Percentiles rank a stretch among this genome's conserved stretches.
phyloP scores from a whole-genome alignment of 2,329 filamentous ascomycete species.

The Aspergillus vadensis region DNA sequence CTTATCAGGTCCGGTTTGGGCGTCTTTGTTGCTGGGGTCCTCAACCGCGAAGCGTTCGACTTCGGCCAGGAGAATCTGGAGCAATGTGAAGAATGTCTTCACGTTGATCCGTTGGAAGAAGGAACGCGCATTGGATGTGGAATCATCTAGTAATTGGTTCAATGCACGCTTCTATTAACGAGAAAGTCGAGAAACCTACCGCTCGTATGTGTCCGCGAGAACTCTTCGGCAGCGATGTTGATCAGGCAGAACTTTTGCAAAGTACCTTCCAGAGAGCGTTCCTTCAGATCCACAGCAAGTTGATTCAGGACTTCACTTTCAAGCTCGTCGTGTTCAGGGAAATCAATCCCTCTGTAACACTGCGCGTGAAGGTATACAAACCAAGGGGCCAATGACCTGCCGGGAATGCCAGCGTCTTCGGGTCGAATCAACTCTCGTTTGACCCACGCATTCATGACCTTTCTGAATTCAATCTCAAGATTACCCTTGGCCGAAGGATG shows the following conservation, averaged over 20 bases:
- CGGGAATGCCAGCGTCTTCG: conserved; percentile 53
- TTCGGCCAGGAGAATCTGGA: conserved; percentile 70
- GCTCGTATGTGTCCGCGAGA: conserved; percentile 64
- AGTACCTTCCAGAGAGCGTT: conserved; percentile 63
- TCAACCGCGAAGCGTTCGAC: conserved; percentile 61
- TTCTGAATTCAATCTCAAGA: conserved; percentile 76
- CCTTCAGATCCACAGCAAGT: conserved; percentile 71
- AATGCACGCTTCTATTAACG: conserved; percentile 13
- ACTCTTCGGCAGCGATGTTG: conserved; percentile 81
- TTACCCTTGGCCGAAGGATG: conserved; percentile 75
- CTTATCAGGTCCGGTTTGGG: conserved; percentile 47
- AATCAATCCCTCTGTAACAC: conserved; percentile 76
- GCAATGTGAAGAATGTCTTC: conserved; percentile 71
- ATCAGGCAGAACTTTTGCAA: conserved; percentile 80
- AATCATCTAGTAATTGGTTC: conserved; percentile 45
- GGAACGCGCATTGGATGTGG: conserved; percentile 48
- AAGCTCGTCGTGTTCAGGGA: conserved; percentile 74
- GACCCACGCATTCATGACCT: conserved; percentile 60
- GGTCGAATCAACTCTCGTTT: conserved; percentile 53
- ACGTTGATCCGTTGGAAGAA: conserved; percentile 78
- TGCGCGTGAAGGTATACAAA: conserved; percentile 84
- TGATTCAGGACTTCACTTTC: conserved; percentile 84
- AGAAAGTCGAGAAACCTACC: conserved; percentile 45
- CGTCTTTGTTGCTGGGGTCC: conserved; percentile 46
- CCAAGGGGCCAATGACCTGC: conserved; percentile 71